Evolutionary conservation across 2,329 filamentous ascomycete genomes (phyloP).

Genomic region (Fusarium mangiferae): DNA sequence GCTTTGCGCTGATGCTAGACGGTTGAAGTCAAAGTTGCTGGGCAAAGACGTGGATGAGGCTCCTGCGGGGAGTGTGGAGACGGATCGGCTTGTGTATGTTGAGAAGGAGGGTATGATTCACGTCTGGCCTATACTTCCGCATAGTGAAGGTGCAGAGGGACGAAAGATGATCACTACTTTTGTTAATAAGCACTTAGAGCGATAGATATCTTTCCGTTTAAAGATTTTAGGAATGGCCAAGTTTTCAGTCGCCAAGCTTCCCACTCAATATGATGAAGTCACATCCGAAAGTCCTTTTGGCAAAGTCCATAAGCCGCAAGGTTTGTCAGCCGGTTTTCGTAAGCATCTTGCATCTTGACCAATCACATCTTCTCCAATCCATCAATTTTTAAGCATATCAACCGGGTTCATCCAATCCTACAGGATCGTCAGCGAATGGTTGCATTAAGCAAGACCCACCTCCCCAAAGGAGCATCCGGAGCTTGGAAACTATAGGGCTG

Average conservation of each 20-base stretch:
- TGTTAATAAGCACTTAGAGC: background rate
- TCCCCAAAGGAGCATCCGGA: constrained; percentile 20
- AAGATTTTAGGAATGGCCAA: background rate
- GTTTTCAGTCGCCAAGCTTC: fast-evolving
- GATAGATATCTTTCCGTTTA: background rate
- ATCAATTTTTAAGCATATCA: background rate
- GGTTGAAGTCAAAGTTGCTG: background rate
- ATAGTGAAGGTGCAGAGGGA: background rate
- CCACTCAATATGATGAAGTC: background rate
- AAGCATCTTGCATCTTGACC: background rate
- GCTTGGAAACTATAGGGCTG: background rate
- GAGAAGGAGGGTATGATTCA: constrained; percentile 2
- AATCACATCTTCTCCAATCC: background rate
- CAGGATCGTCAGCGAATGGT: background rate
- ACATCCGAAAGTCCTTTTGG: background rate
- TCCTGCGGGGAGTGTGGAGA: background rate
- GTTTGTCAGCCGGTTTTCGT: background rate
- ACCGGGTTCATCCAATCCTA: background rate
- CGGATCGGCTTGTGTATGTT: background rate
- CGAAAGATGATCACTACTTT: background rate
- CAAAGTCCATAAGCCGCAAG: background rate
- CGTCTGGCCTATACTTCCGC: constrained; percentile 2
- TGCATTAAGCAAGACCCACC: background rate
- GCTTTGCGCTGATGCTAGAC: background rate
- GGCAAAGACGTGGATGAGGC: background rate